A percentile compares a stretch with the other conserved stretches of the same genome.
phyloP scores from a whole-genome alignment of 768 basidiomycete genomes.

The Gymnopilus dilepis region DNA sequence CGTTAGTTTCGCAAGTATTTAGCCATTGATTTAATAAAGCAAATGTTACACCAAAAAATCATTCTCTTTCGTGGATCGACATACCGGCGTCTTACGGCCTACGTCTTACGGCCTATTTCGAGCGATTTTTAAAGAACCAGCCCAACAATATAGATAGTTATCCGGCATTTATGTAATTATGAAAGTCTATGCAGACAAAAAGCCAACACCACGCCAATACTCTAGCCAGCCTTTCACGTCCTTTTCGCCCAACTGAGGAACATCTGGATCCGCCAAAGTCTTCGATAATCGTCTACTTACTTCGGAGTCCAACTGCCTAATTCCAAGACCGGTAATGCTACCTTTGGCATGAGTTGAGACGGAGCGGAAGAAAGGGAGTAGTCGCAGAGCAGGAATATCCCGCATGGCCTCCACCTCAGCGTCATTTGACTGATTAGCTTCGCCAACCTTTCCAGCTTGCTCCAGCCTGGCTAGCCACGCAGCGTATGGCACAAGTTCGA shows the following conservation, averaged over 20 bases:
- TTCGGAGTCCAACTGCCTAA: neutral
- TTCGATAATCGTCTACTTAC: neutral
- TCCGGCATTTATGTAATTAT: no score
- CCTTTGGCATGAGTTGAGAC: neutral
- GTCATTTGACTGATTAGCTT: no score
- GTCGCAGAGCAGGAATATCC: neutral
- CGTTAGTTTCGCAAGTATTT: no score
- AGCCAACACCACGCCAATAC: neutral
- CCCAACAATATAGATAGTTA: no score
- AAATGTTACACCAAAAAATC: no score
- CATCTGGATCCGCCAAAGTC: neutral
- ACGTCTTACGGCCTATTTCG: no score
- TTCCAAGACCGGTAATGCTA: neutral
- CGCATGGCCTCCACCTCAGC: slow-evolving; percentile 2
- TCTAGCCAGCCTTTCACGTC: neutral
- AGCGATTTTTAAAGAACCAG: no score
- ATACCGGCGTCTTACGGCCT: no score
- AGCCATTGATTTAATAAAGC: no score
- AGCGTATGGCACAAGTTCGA: slow-evolving; percentile 32
- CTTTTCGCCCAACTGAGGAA: neutral
- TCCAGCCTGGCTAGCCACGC: slow-evolving; percentile 34
- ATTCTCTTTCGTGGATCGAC: no score
- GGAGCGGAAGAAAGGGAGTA: slow-evolving; percentile 1
- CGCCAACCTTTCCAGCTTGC: neutral
- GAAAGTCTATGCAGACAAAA: neutral